Base-by-base conservation (phyloP, 2,329 filamentous ascomycete species). In the Fusarium decemcellulare region DNA sequence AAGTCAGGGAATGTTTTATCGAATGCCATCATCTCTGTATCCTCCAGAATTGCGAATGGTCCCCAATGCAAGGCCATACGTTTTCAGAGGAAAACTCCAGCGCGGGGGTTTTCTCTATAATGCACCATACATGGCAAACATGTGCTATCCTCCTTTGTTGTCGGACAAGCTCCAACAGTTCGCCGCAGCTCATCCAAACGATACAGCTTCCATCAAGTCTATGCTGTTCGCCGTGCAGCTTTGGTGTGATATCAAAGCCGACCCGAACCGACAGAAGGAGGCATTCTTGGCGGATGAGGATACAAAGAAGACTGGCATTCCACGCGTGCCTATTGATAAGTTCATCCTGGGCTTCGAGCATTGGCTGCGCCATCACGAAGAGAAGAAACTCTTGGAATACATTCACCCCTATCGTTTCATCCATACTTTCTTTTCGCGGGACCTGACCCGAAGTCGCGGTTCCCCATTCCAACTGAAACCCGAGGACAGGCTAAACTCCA, bases 291-390 rank as follows among this genome's bases (percentile, higher is more conserved):
- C 5, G 6, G 16, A 37, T 18, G 8, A 10, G 10, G 16, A 37
- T 8, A 34, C 32, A 34, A 11, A 8, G 8, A 14, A 29, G n/a
- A 27, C 16, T 9, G 30, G 36, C 9, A 51, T 51, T 18, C 47
- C 15, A 34, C 4, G 37, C 23, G 47, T 51, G 8, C 36, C 47
- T 18, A 14, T 39, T 39, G 47, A 37, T 18, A 2, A 7, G 36
- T 51, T 39, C 48, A 51, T 51, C 30, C 48, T 51, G 23, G 48
- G 48, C 2, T 51, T 51, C 27, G 48, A 51, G n/a, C 48, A 51
- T 14, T 51, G 48, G 48, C 48, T 51, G 2, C 48, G 48, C 2
- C 48, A 39, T 2, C 48, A 51, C 18, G 34, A 51, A 51, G 48
- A 51, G 48, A 51, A 51, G 34, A 16, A 51, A 29, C 48, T 51